Evolutionary conservation across 768 basidiomycete genomes (phyloP), one percentile per base, ranked within the genome.

Genomic region (Kondoa malvinella): DNA sequence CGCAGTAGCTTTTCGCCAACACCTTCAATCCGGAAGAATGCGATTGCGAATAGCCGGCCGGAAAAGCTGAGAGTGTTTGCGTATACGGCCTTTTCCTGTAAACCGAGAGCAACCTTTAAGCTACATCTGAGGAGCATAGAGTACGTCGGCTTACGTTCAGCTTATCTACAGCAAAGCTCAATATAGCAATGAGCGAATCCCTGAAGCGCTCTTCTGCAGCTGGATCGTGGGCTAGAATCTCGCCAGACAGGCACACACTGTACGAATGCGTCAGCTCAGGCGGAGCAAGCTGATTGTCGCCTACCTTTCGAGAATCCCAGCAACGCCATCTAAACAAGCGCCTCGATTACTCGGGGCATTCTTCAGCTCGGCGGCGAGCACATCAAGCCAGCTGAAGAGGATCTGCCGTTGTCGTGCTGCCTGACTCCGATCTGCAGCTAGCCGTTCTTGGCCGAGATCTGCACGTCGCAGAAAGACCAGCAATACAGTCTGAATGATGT

Each of bases 11-110:
- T 79, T 66, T 78, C 73, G 0, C 76, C 80, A 14, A 80, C 76
- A 27, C 79, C 78, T 1, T 78, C 78, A 65, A 80, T 71, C 21
- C 79, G 74, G 74, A 79, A 80, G 74, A 80, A 80, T 3, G 79
- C 78, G 67, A 80, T 77, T 0, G 80, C 80, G 67, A 78, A 73
- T 74, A 79, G 71, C 66, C 76, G 71, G 0, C 80, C 79, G 4
- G 78, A 76, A 71, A 80, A 80, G 26, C 78, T 71, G 32, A 80
- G 74, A 8, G 78, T 80, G 64, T 80, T 80, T 66, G 79, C 78
- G 72, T 79, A 80, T 27, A 80, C 78, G 32, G 74, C 74, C 32
- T 63, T 63, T 29, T 63, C 61, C 61, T 63, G 58, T 72, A 29
- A 26, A n/a, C n/a, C n/a, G n/a, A n/a, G n/a, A n/a, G n/a, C 0